Evolutionary conservation across 441 rosid genomes (phyloP), one percentile per base, ranked within the genome.

Genomic region (Gossypium schwendimanii): DNA sequence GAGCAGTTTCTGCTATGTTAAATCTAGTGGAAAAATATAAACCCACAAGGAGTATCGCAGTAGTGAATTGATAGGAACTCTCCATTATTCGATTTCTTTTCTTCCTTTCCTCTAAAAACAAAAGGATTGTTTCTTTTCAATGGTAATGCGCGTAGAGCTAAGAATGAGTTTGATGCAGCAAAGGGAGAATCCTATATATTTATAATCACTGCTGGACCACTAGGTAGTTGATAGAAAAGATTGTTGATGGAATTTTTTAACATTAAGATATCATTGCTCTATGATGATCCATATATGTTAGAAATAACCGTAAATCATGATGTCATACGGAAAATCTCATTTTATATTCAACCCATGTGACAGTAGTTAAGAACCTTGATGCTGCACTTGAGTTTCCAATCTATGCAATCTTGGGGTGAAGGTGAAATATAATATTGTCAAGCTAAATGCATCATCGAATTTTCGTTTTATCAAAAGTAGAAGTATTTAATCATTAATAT

Each of bases 1-100:
- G 87, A 52, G 60, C 60, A 15, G 60, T 45, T 2, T 87, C 82
- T 59, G 81, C 89, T 24, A 67, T 44, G 3, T 59, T 33, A 45
- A n/a, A 18, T 14, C 36, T 26, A 50, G 75, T 53, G 52, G 76
- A 53, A 54, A 82, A 23, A 33, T 62, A 17, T 21, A 85, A 45
- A 18, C 73, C 78, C 1, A 78, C 72, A 70, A 71, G 8, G 1
- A 78, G 75, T 20, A 79, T 49, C n/a, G 72, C 49, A 49, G 26
- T 26, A 0, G 74, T 45, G 50, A 70, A 52, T 63, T 68, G 12
- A 73, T 66, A 76, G 5, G 41, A 49, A 52, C 64, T 73, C 18
- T 49, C 80, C 91, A 87, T 81, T 76, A 62, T 71, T 14, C 49
- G 10, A 15, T 39, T n/a, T 49, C 12, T 45, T 49, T 68, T 20